A percentile compares a stretch with the other conserved stretches of the same genome.
phyloP scores from a whole-genome alignment of 768 basidiomycete genomes.

The Suillus ampliporus region DNA sequence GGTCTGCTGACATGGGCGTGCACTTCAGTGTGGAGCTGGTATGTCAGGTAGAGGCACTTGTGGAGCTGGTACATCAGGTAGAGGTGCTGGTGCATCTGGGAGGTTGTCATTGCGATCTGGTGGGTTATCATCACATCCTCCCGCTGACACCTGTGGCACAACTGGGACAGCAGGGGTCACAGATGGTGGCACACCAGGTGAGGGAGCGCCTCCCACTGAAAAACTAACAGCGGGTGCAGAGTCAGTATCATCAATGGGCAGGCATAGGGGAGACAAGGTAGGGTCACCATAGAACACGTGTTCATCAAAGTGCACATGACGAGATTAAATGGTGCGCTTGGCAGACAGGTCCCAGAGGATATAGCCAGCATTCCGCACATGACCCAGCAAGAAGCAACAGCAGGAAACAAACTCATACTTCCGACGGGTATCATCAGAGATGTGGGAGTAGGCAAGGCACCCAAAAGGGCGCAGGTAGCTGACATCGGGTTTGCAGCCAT shows the following conservation, averaged over 20 bases:
- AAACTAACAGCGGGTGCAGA: too few relatives aligned
- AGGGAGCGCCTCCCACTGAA: background rate
- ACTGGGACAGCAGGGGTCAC: background rate
- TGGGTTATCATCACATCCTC: too few relatives aligned
- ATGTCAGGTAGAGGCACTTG: too few relatives aligned
- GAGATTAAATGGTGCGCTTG: background rate
- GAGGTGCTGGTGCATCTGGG: too few relatives aligned
- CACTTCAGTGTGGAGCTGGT: too few relatives aligned
- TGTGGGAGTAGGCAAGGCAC: conserved; percentile 6
- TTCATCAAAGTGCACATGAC: background rate
- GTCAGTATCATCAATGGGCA: too few relatives aligned
- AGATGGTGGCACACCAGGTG: background rate
- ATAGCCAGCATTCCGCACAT: background rate
- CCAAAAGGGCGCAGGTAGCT: conserved; percentile 29
- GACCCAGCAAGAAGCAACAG: conserved; percentile 1
- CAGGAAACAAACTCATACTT: background rate
- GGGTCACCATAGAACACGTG: background rate
- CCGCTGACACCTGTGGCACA: background rate
- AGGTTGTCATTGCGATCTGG: too few relatives aligned
- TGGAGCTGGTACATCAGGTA: too few relatives aligned
- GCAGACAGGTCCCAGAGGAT: background rate
- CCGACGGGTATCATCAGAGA: background rate
- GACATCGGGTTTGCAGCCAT: conserved; percentile 31
- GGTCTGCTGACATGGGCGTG: too few relatives aligned
- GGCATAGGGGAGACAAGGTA: too few relatives aligned